Conservation (phyloP, 1,139 yeast genomes). For the Kodamaea sp. region DNA sequence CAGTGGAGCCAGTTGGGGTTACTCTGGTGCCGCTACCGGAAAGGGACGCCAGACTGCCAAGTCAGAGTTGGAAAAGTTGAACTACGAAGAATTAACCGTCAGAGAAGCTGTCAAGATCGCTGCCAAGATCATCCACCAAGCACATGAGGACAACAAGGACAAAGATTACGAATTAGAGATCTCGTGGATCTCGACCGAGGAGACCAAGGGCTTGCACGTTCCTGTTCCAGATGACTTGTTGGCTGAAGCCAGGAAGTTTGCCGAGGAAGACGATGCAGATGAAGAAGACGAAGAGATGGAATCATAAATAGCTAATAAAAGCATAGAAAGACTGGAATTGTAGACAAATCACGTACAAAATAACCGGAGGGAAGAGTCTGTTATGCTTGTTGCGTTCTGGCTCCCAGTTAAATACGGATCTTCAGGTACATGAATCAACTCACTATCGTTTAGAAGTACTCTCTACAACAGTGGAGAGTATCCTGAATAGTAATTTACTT, state of each 20-base stretch:
- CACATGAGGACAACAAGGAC: constrained; percentile 97
- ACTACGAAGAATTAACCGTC: constrained; percentile 66
- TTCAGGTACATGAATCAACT: too few species aligned
- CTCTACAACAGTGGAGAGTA: too few species aligned
- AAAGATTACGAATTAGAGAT: constrained; percentile 95
- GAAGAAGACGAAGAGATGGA: constrained; percentile 56
- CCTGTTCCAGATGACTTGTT: constrained; percentile 76
- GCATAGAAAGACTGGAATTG: too few species aligned
- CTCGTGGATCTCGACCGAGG: constrained; percentile 75
- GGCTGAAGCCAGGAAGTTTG: constrained; percentile 78
- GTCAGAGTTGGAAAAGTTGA: constrained; percentile 90
- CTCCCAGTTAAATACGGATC: too few species aligned
- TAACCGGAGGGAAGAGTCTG: too few species aligned
- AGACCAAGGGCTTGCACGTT: constrained; percentile 80
- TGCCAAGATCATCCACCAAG: constrained; percentile 87
- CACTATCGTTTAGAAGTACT: too few species aligned
- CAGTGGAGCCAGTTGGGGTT: constrained; percentile 97
- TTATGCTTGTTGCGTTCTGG: too few species aligned
- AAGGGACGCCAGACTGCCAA: constrained; percentile 97
- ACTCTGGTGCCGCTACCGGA: constrained; percentile 95
- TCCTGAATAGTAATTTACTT: too few species aligned
- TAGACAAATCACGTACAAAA: too few species aligned
- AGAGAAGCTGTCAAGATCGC: constrained; percentile 90
- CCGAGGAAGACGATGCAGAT: constrained; percentile 80
- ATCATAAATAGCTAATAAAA: too few species aligned